A percentile compares a stretch with the other conserved stretches of the same genome.
phyloP scores from a whole-genome alignment of 192 early-diverging fungal genomes.

The Coemansia sp. region DNA sequence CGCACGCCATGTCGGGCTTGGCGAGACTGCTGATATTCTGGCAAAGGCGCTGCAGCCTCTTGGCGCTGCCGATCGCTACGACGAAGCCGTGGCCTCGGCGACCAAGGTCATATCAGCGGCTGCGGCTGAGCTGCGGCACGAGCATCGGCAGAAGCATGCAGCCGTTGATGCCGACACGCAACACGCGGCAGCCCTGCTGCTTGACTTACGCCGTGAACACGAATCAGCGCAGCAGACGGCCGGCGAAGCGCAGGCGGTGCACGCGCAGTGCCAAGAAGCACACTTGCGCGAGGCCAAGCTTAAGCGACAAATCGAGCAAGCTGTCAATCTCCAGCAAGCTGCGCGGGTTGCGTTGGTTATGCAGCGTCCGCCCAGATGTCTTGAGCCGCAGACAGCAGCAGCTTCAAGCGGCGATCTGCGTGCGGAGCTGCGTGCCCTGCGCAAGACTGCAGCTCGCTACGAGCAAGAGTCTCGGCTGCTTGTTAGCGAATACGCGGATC shows the following conservation, averaged over 20 bases:
- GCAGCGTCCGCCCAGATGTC: background rate
- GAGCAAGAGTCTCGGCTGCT: slow-evolving; percentile 24
- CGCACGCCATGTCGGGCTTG: background rate
- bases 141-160: slow-evolving; percentile 15
- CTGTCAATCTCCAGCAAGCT: slow-evolving; percentile 34
- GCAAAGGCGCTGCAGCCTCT: background rate
- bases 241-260: background rate
- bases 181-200: slow-evolving; percentile 44
- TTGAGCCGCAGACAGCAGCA: background rate
- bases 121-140: slow-evolving; percentile 25
- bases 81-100: slow-evolving; percentile 15
- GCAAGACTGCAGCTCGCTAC: slow-evolving; percentile 15
- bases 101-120: slow-evolving; percentile 16
- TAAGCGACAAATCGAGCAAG: slow-evolving; percentile 22
- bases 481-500: slow-evolving; percentile 42
- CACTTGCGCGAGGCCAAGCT: slow-evolving; percentile 17
- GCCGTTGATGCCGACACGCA: slow-evolving; percentile 38
- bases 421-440: slow-evolving; percentile 34
- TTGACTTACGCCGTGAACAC: slow-evolving; percentile 45
- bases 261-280: slow-evolving; percentile 6
- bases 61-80: slow-evolving; percentile 19
- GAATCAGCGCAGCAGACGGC: slow-evolving; percentile 18
- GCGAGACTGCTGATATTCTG: background rate
- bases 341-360: slow-evolving; percentile 18
- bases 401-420: slow-evolving; percentile 8